Percentiles rank a stretch among this genome's conserved stretches.
Conservation (phyloP, 2,329 filamentous ascomycete species). For the Ustulina deusta region DNA sequence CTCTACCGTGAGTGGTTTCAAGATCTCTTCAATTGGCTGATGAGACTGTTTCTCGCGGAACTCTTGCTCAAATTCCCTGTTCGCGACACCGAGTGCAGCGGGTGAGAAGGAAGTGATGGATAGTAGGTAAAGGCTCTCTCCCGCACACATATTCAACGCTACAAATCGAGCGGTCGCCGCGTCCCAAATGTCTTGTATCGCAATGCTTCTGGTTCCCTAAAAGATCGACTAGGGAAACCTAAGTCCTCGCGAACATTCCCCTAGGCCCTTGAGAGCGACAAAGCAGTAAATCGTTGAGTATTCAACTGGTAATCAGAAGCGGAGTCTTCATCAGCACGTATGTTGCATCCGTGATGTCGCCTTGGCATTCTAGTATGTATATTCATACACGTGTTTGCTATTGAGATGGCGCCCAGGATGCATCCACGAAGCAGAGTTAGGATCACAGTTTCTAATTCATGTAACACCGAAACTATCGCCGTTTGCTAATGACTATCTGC, state of each 20-base stretch:
- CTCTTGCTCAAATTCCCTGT: constrained; percentile 46
- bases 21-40: constrained; percentile 37
- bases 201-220: no score
- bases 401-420: no score
- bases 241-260: no score
- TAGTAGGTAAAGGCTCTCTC: background rate
- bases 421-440: background rate
- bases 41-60: constrained; percentile 40
- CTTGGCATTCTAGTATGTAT: background rate
- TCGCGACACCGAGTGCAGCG: constrained; percentile 39
- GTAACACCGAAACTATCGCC: background rate
- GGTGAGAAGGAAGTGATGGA: no score
- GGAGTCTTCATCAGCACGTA: background rate
- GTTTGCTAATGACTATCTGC: background rate
- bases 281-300: background rate
- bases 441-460: no score
- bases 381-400: no score
- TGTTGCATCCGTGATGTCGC: background rate
- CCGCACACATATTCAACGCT: constrained; percentile 10
- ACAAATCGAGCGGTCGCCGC: background rate
- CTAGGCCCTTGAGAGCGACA: background rate
- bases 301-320: background rate
- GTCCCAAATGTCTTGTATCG: background rate
- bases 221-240: no score
- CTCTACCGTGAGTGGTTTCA: constrained; percentile 36